A percentile compares a stretch with the other conserved stretches of the same genome.
phyloP scores from a whole-genome alignment of 2,329 filamentous ascomycete species.

The Tolypocladium capitatum region DNA sequence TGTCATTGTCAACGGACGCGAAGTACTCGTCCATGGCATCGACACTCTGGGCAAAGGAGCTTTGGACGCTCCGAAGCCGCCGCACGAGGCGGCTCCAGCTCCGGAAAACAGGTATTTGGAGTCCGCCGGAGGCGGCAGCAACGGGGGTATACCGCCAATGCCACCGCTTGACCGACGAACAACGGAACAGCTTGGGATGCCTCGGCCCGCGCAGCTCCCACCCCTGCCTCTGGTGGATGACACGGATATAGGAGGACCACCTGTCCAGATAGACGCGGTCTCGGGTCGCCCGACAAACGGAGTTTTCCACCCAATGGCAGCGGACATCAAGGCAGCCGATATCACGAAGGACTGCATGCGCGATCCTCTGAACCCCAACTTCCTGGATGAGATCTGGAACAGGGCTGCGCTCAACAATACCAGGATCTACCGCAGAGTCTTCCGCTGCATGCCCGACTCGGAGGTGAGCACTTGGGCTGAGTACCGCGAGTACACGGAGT shows the following conservation, averaged over 20 bases:
- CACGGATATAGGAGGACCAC: constrained; percentile 67
- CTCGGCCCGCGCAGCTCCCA: constrained; percentile 55
- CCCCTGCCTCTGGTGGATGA: constrained; percentile 60
- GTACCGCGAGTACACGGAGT: constrained; percentile 73
- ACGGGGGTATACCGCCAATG: constrained; percentile 34
- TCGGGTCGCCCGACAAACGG: constrained; percentile 32
- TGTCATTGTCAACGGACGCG: constrained; percentile 50
- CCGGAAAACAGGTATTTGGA: constrained; percentile 20
- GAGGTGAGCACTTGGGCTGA: constrained; percentile 89
- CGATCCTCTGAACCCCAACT: constrained; percentile 70
- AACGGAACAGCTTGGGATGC: constrained; percentile 54
- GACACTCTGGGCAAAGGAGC: constrained; percentile 52
- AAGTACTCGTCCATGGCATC: constrained; percentile 55
- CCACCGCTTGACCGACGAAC: constrained; percentile 44
- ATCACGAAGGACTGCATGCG: constrained; percentile 89
- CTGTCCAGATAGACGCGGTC: constrained; percentile 38
- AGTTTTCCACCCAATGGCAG: constrained; percentile 37
- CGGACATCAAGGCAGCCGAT: constrained; percentile 59
- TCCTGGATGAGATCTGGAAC: constrained; percentile 82
- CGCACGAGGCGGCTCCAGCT: constrained; percentile 9
- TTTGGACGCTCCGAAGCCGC: constrained; percentile 28
- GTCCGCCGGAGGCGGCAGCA: constrained; percentile 22
- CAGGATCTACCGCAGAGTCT: constrained; percentile 82
- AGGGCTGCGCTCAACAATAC: constrained; percentile 87
- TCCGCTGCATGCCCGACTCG: constrained; percentile 92